Percentiles rank a stretch among this genome's conserved stretches.
phyloP scores from a whole-genome alignment of 2,329 filamentous ascomycete genomes.

The Mariannaea elegans region DNA sequence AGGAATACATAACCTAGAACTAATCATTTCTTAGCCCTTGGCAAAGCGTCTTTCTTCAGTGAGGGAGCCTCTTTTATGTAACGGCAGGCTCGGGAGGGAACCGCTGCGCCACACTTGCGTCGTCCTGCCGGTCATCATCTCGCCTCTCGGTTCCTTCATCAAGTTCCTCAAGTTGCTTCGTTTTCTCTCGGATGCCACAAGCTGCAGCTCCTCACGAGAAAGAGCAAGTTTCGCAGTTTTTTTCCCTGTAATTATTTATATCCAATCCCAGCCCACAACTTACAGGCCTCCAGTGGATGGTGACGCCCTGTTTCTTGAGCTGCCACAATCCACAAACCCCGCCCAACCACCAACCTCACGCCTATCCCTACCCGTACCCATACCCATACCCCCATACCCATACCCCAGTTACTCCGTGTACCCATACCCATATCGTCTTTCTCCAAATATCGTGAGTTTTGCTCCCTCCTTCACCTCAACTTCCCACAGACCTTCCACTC shows the following conservation, averaged over 20 bases:
- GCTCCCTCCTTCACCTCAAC: constrained; percentile 9
- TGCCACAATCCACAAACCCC: constrained; percentile 14
- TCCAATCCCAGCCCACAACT: not conserved
- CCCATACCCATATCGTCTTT: constrained; percentile 1
- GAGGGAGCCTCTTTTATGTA: not conserved
- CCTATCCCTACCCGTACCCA: not conserved
- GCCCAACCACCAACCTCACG: constrained; percentile 11
- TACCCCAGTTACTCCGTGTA: not conserved
- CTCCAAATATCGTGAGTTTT: constrained; percentile 15
- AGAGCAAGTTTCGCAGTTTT: not conserved
- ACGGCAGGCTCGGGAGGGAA: constrained; percentile 6
- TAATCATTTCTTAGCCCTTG: not conserved
- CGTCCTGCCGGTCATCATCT: constrained; percentile 13
- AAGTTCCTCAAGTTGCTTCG: not conserved
- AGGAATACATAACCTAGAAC: not conserved
- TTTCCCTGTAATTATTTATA: not conserved
- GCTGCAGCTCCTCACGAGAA: not conserved
- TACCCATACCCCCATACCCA: not conserved
- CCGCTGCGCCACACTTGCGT: constrained; percentile 27
- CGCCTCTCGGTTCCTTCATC: constrained; percentile 3
- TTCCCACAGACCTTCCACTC: not conserved
- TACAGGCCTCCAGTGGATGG: not conserved
- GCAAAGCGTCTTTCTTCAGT: not conserved
- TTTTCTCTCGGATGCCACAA: not conserved
- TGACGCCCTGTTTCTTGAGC: constrained; percentile 13